These are phyloP conservation scores for Russula griseocarnosa DNA, from an alignment of 768 basidiomycete species.

Conservation along the genomic window DNA sequence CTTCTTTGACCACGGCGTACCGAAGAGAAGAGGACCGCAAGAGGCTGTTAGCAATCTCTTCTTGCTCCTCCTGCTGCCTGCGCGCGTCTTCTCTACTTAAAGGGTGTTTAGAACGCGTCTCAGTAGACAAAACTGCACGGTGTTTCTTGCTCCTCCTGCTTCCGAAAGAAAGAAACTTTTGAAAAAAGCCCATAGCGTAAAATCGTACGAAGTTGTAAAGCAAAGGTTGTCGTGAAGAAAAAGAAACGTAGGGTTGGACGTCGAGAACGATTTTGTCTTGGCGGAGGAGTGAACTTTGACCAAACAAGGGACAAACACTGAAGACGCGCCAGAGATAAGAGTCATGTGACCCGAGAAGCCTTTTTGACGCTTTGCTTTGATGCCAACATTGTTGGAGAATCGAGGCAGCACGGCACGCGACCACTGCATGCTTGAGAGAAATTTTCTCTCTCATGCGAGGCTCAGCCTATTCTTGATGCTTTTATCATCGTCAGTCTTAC, in stretches of 20 bases:
- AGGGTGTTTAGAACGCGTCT: conserved; percentile 6
- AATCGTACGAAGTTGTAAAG: conserved; percentile 22
- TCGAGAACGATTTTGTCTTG: too few species aligned
- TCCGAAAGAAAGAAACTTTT: conserved; percentile 64
- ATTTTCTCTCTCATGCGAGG: conserved; percentile 64
- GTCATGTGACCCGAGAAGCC: conserved; percentile 10
- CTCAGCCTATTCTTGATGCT: conserved; percentile 61
- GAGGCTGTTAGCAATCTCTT: conserved; percentile 47
- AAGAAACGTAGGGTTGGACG: not conserved
- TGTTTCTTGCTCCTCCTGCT: conserved; percentile 56
- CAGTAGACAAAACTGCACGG: conserved; percentile 19
- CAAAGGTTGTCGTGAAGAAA: conserved; percentile 3
- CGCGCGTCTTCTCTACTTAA: conserved; percentile 14
- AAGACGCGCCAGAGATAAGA: not conserved
- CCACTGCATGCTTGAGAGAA: conserved; percentile 75
- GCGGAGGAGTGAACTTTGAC: conserved; percentile 10
- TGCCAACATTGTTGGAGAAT: conserved; percentile 30
- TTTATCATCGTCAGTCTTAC: conserved; percentile 58
- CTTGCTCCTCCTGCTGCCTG: conserved; percentile 47
- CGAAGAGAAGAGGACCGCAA: conserved; percentile 71
- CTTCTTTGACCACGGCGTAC: conserved; percentile 52
- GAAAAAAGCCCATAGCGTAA: conserved; percentile 59
- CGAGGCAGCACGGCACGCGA: conserved; percentile 56
- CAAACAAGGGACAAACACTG: conserved; percentile 21
- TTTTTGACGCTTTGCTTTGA: not conserved